A percentile compares a stretch with the other conserved stretches of the same genome.
Conservation (phyloP, 176 grass and related monocot species). For the Aechmea fasciata region DNA sequence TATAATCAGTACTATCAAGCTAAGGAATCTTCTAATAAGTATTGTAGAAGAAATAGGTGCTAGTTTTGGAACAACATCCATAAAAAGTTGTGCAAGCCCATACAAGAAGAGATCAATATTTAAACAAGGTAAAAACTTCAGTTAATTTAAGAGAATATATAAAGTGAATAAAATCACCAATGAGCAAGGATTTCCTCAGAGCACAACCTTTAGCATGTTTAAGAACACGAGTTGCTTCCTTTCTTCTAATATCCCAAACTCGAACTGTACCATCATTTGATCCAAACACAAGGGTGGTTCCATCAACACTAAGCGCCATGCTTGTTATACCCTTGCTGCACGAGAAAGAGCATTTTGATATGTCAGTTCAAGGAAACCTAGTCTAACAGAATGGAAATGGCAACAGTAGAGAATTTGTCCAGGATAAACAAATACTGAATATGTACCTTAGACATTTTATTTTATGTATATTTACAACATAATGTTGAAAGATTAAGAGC, state of each 20-base stretch:
- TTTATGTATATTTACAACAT: not conserved
- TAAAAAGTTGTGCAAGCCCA: no score
- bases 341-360: slow-evolving; percentile 15
- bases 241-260: slow-evolving; percentile 55
- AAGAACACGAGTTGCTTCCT: slow-evolving; percentile 44
- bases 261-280: slow-evolving; percentile 51
- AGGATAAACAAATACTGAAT: not conserved
- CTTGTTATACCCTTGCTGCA: slow-evolving; percentile 55
- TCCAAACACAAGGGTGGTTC: slow-evolving; percentile 52
- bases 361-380: slow-evolving; percentile 1
- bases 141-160: not conserved
- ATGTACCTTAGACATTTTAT: not conserved
- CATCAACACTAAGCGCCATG: slow-evolving; percentile 44
- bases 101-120: no score
- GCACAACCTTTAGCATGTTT: slow-evolving; percentile 68
- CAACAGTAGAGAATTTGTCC: slow-evolving; percentile 1
- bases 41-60: no score
- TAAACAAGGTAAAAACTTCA: not conserved
- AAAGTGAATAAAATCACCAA: not conserved
- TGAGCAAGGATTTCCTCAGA: not conserved
- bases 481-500: no score
- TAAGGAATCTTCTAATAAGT: no score
- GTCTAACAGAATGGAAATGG: slow-evolving; percentile 9
- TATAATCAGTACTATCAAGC: no score
- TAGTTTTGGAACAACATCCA: no score